A percentile compares a stretch with the other conserved stretches of the same genome.
These are phyloP conservation scores for Gnaphalium uliginosum DNA, from an alignment of 129 eudicot genomes.

Conservation along the genomic window DNA sequence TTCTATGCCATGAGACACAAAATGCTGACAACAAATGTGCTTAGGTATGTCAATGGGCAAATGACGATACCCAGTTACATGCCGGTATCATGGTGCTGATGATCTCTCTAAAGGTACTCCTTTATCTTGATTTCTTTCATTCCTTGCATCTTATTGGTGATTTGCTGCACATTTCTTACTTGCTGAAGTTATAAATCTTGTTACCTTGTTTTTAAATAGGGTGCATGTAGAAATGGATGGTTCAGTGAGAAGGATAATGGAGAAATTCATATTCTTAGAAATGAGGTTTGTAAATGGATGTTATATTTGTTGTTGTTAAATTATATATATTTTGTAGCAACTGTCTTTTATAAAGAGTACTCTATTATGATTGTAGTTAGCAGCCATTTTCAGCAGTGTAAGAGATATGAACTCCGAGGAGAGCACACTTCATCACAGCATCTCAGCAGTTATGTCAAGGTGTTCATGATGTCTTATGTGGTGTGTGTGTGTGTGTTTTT, in stretches of 20 bases:
- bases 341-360: background rate
- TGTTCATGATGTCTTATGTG: constrained; percentile 19
- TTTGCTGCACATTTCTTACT: background rate
- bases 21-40: background rate
- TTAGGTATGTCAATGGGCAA: constrained; percentile 27
- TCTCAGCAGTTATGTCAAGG: constrained; percentile 72
- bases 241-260: constrained; percentile 54
- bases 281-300: constrained; percentile 49
- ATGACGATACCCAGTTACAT: constrained; percentile 35
- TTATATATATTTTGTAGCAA: background rate
- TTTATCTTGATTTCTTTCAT: constrained; percentile 3
- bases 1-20: background rate
- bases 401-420: constrained; percentile 47
- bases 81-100: constrained; percentile 77
- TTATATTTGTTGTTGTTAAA: constrained; percentile 9
- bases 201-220: constrained; percentile 40
- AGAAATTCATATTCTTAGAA: constrained; percentile 52
- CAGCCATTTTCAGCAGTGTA: constrained; percentile 46
- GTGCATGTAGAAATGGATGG: constrained; percentile 80
- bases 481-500: background rate
- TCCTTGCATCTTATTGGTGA: background rate
- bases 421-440: constrained; percentile 32
- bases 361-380: constrained; percentile 39
- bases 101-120: constrained; percentile 76
- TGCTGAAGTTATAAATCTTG: constrained; percentile 10